phyloP scores from a whole-genome alignment of 2,329 filamentous ascomycete genomes.

The Zasmidium angulare region DNA sequence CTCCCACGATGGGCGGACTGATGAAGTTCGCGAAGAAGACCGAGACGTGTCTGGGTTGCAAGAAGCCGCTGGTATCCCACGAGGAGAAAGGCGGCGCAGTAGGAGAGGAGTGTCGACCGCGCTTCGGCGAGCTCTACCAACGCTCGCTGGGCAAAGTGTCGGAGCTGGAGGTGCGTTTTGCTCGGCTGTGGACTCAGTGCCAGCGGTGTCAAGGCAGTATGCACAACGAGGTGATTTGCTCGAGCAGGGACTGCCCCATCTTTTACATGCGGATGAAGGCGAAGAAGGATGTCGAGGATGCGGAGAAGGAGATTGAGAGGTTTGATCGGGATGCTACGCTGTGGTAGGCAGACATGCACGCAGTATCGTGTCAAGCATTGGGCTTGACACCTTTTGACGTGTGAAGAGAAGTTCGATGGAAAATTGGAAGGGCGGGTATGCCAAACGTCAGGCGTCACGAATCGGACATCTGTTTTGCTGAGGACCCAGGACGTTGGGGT shows the following conservation, averaged over 20 bases:
- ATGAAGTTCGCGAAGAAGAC: constrained; percentile 99
- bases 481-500: not conserved
- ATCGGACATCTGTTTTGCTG: constrained; percentile 2
- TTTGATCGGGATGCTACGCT: constrained; percentile 85
- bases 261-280: constrained; percentile 99
- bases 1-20: constrained; percentile 83
- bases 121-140: constrained; percentile 89
- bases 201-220: constrained; percentile 96
- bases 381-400: not conserved
- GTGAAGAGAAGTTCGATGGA: too few species aligned
- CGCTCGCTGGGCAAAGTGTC: constrained; percentile 85
- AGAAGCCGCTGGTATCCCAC: constrained; percentile 83
- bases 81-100: constrained; percentile 82
- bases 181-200: constrained; percentile 94
- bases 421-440: not conserved
- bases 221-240: constrained; percentile 98
- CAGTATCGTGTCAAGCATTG: not conserved
- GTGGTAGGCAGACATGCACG: constrained; percentile 45
- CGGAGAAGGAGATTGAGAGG: constrained; percentile 80
- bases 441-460: constrained; percentile 3
- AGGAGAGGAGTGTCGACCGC: constrained; percentile 78
- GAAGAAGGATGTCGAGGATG: constrained; percentile 97
- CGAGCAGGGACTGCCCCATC: constrained; percentile 93
- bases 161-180: constrained; percentile 90
- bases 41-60: constrained; percentile 97